Evolutionary conservation across 352 stramenopile genomes (phyloP), one percentile per base, ranked within the genome.

Genomic region (Lagenidium giganteum): DNA sequence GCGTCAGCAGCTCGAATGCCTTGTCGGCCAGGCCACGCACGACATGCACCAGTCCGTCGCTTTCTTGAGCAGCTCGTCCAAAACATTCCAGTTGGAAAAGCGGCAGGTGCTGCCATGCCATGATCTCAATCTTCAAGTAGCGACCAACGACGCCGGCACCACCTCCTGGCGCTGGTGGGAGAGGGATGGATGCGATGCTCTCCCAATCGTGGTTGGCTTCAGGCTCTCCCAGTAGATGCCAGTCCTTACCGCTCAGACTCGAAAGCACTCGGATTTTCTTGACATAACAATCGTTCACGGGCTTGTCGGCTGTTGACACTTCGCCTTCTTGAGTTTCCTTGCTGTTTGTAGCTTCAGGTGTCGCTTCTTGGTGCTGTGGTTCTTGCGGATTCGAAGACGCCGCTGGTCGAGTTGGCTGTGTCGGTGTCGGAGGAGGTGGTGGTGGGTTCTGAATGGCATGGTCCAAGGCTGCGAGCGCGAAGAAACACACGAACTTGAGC

Each of bases 401-500:
- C 40, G 21, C 21, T 52, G 16, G 20, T 34, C 8, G 18, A 30
- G 33, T 43, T 36, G 13, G 27, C 29, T 56, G 40, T 18, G 11
- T n/a, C 29, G 40, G 33, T 30, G 35, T 33, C 8, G 13, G 5
- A 17, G 29, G 25, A 38, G 32, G 20, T 38, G 11, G 21, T 31
- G 40, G 42, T 14, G 53, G 52, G 17, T 76, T 28, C 9, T 64
- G 50, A 21, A 83, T 58, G 16, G 48, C 59, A 49, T 82, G 71
- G 23, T 83, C 61, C 20, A 88, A 64, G 1, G 78, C 70, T 31
- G 68, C 67, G 5, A 88, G 45, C 0, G 60, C 62, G 14, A 91
- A 73, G 44, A 66, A 88, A 20, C 64, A 64, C n/a, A 93, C 36
- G 28, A 91, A 87, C 33, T 86, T 70, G 12, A 93, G 62, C 6